phyloP scores from a whole-genome alignment of 1,284 basidiomycete species.

The Cutaneotrichosporon dermatis region DNA sequence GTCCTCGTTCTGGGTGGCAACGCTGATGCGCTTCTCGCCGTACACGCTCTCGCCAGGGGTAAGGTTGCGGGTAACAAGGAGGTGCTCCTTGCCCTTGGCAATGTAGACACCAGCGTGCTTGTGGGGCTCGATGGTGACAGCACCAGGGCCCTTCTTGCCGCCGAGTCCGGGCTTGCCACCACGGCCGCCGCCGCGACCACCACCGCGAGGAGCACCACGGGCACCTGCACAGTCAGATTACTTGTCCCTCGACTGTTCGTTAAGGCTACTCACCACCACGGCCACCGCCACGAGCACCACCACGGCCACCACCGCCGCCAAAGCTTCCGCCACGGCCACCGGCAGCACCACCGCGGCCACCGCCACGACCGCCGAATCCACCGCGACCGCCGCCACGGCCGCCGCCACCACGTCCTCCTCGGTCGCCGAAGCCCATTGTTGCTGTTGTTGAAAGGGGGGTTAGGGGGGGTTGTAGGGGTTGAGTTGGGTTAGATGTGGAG shows the following conservation, averaged over 20 bases:
- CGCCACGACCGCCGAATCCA: slow-evolving; percentile 46
- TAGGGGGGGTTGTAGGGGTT: not conserved
- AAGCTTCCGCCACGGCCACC: slow-evolving; percentile 37
- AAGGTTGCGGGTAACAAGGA: slow-evolving; percentile 96
- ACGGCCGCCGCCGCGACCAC: slow-evolving; percentile 50
- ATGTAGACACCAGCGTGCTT: slow-evolving; percentile 90
- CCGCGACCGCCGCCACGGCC: slow-evolving; percentile 48
- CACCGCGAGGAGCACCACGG: slow-evolving; percentile 44
- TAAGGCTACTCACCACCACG: slow-evolving; percentile 31
- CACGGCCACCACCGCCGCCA: slow-evolving; percentile 24
- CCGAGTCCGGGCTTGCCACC: slow-evolving; percentile 52
- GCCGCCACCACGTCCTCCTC: slow-evolving; percentile 50
- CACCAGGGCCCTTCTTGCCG: slow-evolving; percentile 70
- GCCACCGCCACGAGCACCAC: slow-evolving; percentile 35
- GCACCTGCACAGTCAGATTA: too few relatives aligned
- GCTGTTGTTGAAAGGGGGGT: not conserved
- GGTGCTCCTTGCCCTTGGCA: slow-evolving; percentile 86
- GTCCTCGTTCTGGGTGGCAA: slow-evolving; percentile 64
- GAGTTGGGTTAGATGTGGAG: not conserved
- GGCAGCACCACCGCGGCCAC: slow-evolving; percentile 40
- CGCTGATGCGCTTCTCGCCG: slow-evolving; percentile 91
- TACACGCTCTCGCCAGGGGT: slow-evolving; percentile 97
- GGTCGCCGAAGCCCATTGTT: slow-evolving; percentile 51
- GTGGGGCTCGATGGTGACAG: slow-evolving; percentile 91
- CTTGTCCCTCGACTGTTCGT: too few relatives aligned